Percentiles rank a stretch among this genome's conserved stretches.
Conservation (phyloP, 176 grass and related monocot genomes). For the Secale cereale region DNA sequence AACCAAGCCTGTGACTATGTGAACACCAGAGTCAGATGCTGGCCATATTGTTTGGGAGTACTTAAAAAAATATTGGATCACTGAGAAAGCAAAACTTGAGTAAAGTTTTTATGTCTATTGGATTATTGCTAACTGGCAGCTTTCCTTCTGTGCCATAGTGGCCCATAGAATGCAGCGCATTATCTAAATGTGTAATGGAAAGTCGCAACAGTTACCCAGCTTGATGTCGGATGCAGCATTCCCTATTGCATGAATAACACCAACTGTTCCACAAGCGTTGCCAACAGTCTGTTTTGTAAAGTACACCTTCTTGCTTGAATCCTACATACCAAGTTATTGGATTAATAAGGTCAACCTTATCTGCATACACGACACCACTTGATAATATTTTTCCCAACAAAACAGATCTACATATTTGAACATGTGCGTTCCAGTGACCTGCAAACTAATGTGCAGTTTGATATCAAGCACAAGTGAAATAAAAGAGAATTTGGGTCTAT, state of each 20-base stretch:
- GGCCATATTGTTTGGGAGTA: not conserved
- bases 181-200: constrained; percentile 1
- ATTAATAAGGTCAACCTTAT: not conserved
- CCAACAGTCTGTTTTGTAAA: constrained; percentile 96
- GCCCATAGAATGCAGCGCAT: not conserved
- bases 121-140: not conserved
- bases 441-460: not conserved
- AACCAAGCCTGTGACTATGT: not conserved
- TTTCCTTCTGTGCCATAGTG: not conserved
- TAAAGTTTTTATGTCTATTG: not conserved
- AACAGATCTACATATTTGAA: not conserved
- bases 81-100: not conserved
- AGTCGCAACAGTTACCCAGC: constrained; percentile 48
- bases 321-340: constrained; percentile 36
- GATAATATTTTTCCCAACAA: not conserved
- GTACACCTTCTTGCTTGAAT: constrained; percentile 71
- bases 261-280: constrained; percentile 98
- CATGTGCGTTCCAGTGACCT: not conserved
- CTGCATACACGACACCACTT: not conserved
- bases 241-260: constrained; percentile 91
- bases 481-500: not conserved
- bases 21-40: not conserved
- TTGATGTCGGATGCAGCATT: constrained; percentile 86
- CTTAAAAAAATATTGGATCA: not conserved
- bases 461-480: not conserved